These are phyloP conservation scores for Echinochloa phyllopogon DNA, from an alignment of 176 grass and related monocot species.

Conservation along the genomic window DNA sequence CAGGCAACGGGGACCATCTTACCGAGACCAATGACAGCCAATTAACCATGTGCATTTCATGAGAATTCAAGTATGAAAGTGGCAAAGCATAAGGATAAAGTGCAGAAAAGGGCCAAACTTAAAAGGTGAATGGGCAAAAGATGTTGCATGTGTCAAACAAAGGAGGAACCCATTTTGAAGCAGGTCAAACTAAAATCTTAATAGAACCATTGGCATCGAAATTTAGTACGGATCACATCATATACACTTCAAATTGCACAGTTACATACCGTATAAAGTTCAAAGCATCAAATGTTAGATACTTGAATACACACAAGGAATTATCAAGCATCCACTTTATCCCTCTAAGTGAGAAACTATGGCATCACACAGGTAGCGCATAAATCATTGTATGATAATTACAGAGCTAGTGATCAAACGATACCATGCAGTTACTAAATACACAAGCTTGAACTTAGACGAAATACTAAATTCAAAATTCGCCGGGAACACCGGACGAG, in stretches of 20 bases:
- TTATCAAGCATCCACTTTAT: background rate
- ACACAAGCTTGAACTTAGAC: conserved; percentile 27
- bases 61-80: background rate
- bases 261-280: background rate
- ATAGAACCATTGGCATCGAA: background rate
- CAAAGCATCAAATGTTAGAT: conserved; percentile 2
- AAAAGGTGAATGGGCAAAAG: background rate
- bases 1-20: background rate
- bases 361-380: background rate
- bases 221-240: background rate
- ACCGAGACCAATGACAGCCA: background rate
- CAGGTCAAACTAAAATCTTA: background rate
- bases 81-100: background rate
- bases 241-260: conserved; percentile 1
- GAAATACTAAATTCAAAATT: background rate
- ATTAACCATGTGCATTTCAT: background rate
- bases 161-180: background rate
- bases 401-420: background rate
- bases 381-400: background rate
- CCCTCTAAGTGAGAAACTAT: background rate
- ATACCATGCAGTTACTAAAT: background rate
- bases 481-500: background rate
- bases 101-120: background rate
- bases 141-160: conserved; percentile 6
- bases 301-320: background rate